These are phyloP conservation scores for Waitea zeae DNA, from an alignment of 1,284 basidiomycete species.

Conservation along the genomic window DNA sequence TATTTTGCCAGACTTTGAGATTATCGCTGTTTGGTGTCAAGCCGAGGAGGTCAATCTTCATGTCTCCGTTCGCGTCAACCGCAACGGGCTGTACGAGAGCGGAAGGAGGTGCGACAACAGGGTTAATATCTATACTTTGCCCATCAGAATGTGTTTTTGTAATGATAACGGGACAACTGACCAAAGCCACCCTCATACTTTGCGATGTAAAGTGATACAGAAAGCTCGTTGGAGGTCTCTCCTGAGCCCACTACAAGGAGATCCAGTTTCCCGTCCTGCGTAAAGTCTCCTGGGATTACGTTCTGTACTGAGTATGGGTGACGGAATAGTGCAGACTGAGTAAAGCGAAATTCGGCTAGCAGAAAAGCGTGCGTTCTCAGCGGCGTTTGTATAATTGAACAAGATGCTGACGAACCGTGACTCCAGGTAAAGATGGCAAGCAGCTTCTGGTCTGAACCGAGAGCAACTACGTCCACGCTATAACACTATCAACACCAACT, in stretches of 20 bases:
- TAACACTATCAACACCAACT: constrained; percentile 3
- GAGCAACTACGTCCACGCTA: constrained; percentile 70
- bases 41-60: constrained; percentile 81
- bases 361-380: neutral
- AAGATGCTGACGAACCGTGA: constrained; percentile 35
- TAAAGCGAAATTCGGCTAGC: constrained; percentile 45
- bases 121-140: constrained; percentile 20
- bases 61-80: constrained; percentile 75
- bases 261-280: constrained; percentile 83
- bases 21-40: constrained; percentile 26
- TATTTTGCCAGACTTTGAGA: constrained; percentile 61
- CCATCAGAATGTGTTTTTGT: constrained; percentile 1
- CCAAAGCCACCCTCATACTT: constrained; percentile 48
- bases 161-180: too few species aligned
- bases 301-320: constrained; percentile 49
- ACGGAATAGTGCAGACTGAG: constrained; percentile 31
- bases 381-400: neutral
- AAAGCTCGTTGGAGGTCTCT: constrained; percentile 28
- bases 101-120: constrained; percentile 44
- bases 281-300: constrained; percentile 84
- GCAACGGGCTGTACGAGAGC: constrained; percentile 67
- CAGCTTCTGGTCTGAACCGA: constrained; percentile 58
- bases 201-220: constrained; percentile 55
- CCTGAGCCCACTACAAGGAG: constrained; percentile 70
- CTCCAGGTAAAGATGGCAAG: constrained; percentile 73